Percentiles rank a stretch among this genome's conserved stretches.
phyloP scores from a whole-genome alignment of 257 asterid species.

The Nicotiana noctiflora region DNA sequence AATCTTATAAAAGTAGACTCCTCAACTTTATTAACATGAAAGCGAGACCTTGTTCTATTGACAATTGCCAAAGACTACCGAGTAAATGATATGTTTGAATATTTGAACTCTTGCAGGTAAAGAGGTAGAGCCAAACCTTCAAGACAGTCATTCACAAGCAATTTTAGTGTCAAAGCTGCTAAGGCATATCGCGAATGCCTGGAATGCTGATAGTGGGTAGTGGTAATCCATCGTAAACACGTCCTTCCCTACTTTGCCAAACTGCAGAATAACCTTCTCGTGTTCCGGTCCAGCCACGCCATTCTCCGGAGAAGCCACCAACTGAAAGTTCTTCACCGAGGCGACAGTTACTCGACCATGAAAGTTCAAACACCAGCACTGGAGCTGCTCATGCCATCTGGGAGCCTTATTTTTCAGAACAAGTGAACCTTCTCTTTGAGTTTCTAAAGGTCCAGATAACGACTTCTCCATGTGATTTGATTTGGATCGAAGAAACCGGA shows the following conservation, averaged over 20 bases:
- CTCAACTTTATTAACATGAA: background rate
- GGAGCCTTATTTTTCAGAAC: conserved; percentile 79
- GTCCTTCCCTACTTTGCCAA: conserved; percentile 93
- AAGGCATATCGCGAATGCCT: conserved; percentile 49
- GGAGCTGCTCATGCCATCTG: conserved; percentile 94
- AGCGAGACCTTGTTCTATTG: background rate
- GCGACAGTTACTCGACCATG: conserved; percentile 93
- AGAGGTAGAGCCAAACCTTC: conserved; percentile 13
- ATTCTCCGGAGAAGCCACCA: conserved; percentile 78
- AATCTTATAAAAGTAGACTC: background rate
- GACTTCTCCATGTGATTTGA: conserved; percentile 39
- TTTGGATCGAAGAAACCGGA: conserved; percentile 40
- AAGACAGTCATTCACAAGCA: conserved; percentile 58
- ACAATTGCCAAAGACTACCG: background rate
- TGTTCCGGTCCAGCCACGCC: conserved; percentile 56
- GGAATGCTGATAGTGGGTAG: conserved; percentile 84
- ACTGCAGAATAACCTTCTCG: conserved; percentile 75
- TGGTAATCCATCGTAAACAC: conserved; percentile 85
- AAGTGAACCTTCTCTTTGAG: conserved; percentile 37
- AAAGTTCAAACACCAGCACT: conserved; percentile 96
- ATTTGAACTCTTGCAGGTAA: background rate
- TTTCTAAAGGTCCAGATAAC: conserved; percentile 26
- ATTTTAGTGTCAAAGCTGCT: conserved; percentile 92
- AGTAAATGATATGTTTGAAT: background rate
- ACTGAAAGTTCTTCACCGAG: conserved; percentile 86